Evolutionary conservation across 2,329 filamentous ascomycete genomes (phyloP), one percentile per base, ranked within the genome.

Genomic region (Hypoxylon sp.): DNA sequence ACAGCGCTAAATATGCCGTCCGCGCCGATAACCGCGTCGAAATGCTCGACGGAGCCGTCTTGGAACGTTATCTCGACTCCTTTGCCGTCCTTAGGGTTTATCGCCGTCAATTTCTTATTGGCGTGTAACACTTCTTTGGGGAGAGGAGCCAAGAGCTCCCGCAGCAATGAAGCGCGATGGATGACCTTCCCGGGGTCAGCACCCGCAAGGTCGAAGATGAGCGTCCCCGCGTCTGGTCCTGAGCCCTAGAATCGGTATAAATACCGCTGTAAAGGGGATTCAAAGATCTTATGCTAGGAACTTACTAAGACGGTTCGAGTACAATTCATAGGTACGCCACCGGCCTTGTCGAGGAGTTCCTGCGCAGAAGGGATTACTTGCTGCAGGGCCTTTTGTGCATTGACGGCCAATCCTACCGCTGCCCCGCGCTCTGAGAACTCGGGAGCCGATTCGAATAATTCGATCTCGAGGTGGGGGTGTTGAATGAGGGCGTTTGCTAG

Each of bases 391-490:
- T 55, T 17, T 1, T 60, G 63, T 0, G 67, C 63, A 59, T 64
- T 64, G 6, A 32, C 46, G 17, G 51, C 28, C 5, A 73, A 61
- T 9, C 25, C 65, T 9, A 72, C 53, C 10, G 63, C 69, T 0
- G 69, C 67, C 10, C 71, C 71, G 9, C 71, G 71, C 36, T 70
- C 67, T 1, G 63, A 67, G 19, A 73, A 73, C 19, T 45, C 30
- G 0, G 67, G 34, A 0, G 56, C 60, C 3, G 67, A 52, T 32
- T 73, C 69, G 45, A 46, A 70, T 1, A 69, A 46, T 3, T 70
- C 14, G 11, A 69, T 14, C 2, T 66, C 7, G 19, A 69, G 6
- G 14, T 66, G 67, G 4, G 55, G 53, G 9, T 62, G 11, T n/a
- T 61, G 25, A 1, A 46, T 34, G 3, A 72, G 69, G 0, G 69